A percentile compares a stretch with the other conserved stretches of the same genome.
phyloP scores from a whole-genome alignment of 441 rosid species.

The Adansonia grandidieri region DNA sequence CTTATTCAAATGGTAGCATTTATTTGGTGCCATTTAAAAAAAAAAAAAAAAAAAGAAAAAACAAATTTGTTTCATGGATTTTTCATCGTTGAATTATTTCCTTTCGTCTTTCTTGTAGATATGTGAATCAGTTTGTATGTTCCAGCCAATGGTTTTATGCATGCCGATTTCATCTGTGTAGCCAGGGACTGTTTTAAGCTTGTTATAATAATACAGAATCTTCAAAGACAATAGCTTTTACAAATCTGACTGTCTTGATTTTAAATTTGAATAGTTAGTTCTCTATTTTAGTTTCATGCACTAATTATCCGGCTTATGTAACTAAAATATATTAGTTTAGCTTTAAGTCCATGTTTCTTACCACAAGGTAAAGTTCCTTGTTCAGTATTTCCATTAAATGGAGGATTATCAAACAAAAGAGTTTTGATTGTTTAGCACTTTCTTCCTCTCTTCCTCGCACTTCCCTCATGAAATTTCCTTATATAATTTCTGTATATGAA shows the following conservation, averaged over 20 bases:
- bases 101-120: neutral
- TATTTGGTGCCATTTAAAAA: neutral
- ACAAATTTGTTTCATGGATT: neutral
- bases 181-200: neutral
- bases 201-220: neutral
- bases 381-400: neutral
- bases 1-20: neutral
- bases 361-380: neutral
- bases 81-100: neutral
- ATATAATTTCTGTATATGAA: neutral
- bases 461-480: neutral
- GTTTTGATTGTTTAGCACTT: constrained; percentile 5
- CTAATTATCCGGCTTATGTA: neutral
- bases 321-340: neutral
- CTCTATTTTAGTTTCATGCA: neutral
- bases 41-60: too few relatives aligned
- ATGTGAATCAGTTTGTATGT: neutral
- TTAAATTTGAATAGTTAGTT: constrained; percentile 15
- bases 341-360: neutral
- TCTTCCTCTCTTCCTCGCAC: neutral
- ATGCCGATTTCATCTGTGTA: neutral
- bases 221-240: constrained; percentile 13
- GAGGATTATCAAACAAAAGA: neutral
- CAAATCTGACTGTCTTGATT: neutral
- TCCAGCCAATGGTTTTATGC: neutral